Base-by-base conservation (phyloP, 805 yeast species). In the Wickerhamiella kurtzmanii region DNA sequence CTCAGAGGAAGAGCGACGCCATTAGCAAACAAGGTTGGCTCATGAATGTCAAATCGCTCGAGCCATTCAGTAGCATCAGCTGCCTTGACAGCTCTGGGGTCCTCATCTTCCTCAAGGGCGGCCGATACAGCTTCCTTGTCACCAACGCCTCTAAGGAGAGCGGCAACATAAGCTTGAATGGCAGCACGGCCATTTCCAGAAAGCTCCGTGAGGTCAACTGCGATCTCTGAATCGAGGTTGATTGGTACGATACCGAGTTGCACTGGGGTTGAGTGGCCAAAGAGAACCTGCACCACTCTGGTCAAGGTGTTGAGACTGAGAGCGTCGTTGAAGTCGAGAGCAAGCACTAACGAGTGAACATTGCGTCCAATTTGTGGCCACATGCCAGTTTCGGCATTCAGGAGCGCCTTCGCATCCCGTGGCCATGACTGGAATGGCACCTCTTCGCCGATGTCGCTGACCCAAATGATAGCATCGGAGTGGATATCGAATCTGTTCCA, bases 191-290 rank as follows among this genome's bases (percentile, higher is more conserved):
- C 38, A 8, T 19, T 19, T 20, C 20, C 25, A 19, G 41, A 38
- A 8, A 20, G n/a, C 19, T 21, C 25, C 5, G 25, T 38, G 16
- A 19, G 20, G n/a, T 45, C 39, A 25, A 25, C 32, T 6, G 32
- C 32, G 11, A 25, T 25, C 32, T 25, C 32, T 6, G 32, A 59
- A 17, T 54, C 54, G 13, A 40, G 52, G 17, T 50, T 54, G 2
- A 82, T 48, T 0, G 97, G 95, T n/a, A 89, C 66, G 2, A 89
- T 51, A 4, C 96, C 98, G 44, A 89, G 58, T 61, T 88, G 81
- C 53, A 87, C 82, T 0, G 95, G 84, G 16, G 82, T 70, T 1
- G 77, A 76, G 39, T 75, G 72, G 11, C 71, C 52, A 4, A 61
- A 18, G 9, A 38, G 45, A 19, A 65, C 45, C 37, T 55, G 50